Evolutionary conservation across 2,329 filamentous ascomycete genomes (phyloP), one percentile per base, ranked within the genome.

Genomic region (Cryphonectria radicalis): DNA sequence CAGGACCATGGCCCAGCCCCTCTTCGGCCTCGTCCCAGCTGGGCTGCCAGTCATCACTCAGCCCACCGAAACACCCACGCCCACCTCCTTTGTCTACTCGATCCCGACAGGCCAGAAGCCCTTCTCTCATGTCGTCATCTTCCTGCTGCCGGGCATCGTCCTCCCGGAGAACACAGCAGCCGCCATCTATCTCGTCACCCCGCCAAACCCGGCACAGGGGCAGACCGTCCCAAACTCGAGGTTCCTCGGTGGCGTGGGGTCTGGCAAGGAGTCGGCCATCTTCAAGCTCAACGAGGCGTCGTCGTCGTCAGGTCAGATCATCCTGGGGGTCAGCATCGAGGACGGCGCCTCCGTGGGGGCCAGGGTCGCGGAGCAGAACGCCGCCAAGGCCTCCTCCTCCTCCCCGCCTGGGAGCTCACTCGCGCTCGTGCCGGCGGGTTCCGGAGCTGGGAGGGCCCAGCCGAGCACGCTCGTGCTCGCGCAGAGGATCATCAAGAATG

Each of bases 401-500:
- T 66, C 66, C 14, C 28, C 66, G 7, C 25, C 66, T 7, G 19
- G 25, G 8, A 43, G 43, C n/a, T 69, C 71, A 77, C 72, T 68
- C 73, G 76, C 71, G 73, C 78, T 74, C 50, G 76, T 17, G 67
- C 77, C 35, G 74, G 77, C 72, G 4, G 78, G 65, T 65, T n/a
- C 64, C 19, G 37, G 69, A n/a, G 68, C 71, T 69, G 43, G 57
- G 46, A 79, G 73, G 73, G 77, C 72, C 40, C 82, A 83, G 63
- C 85, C 90, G 1, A 85, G 88, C n/a, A 96, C 94, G 0, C 90
- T 93, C 74, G 84, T 94, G 2, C 86, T 99, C 35, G 96, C 96
- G 42, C 94, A 98, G 82, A 87, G 93, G 74, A 98, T 99, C 76
- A 98, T 99, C 77, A 92, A 93, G 77, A 97, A 98, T 81, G 96